Evolutionary conservation across 371 early-diverging fungal species (phyloP).

Genomic region (Ordospora pajunii): DNA sequence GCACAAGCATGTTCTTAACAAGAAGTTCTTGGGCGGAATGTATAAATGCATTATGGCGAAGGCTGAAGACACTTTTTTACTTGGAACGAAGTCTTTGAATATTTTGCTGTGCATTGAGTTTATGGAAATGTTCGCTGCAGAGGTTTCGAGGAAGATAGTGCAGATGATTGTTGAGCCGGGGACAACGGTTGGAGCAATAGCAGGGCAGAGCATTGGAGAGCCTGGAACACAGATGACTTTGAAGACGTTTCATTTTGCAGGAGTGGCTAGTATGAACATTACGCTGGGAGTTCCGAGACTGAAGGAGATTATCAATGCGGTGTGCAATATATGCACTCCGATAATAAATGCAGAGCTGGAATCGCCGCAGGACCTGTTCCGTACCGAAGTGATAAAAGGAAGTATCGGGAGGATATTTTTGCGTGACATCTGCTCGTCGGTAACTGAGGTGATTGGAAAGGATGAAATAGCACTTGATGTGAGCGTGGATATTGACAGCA

Average conservation of each 20-base stretch:
- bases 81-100: neutral
- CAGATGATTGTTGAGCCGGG: slow-evolving; percentile 70
- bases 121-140: neutral
- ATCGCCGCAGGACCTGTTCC: slow-evolving; percentile 12
- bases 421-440: slow-evolving; percentile 64
- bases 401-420: slow-evolving; percentile 76
- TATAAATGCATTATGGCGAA: neutral
- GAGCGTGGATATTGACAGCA: slow-evolving; percentile 6
- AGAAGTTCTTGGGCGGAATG: neutral
- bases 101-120: neutral
- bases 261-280: slow-evolving; percentile 94
- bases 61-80: neutral
- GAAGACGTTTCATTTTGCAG: slow-evolving; percentile 99
- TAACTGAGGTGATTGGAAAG: slow-evolving; percentile 2
- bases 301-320: slow-evolving; percentile 74
- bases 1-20: neutral
- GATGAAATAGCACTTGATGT: slow-evolving; percentile 13
- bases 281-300: slow-evolving; percentile 97
- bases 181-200: slow-evolving; percentile 75
- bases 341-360: slow-evolving; percentile 72
- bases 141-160: slow-evolving; percentile 5
- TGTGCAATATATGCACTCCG: slow-evolving; percentile 76
- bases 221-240: slow-evolving; percentile 99
- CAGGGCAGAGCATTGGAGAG: slow-evolving; percentile 94
- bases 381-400: slow-evolving; percentile 71